A percentile compares a stretch with the other conserved stretches of the same genome.
Conservation (phyloP, 352 stramenopile genomes). For the Discostella stelligera region DNA sequence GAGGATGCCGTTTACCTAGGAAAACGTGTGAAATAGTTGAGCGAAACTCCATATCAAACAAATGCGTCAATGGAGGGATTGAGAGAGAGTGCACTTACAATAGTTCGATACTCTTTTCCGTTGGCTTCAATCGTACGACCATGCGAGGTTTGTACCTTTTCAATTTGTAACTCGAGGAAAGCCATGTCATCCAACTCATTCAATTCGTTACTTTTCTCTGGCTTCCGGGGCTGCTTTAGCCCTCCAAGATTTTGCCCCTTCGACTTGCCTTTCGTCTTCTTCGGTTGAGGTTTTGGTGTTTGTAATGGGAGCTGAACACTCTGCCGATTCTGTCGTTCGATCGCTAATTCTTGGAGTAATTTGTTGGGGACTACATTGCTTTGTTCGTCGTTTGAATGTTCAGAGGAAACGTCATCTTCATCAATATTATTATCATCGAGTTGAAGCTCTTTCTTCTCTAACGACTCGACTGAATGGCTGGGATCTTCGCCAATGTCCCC, state of each 20-base stretch:
- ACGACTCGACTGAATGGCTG: no score
- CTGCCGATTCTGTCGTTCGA: slow-evolving; percentile 58
- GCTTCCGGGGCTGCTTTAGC: slow-evolving; percentile 12
- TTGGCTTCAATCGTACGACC: slow-evolving; percentile 67
- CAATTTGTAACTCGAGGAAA: slow-evolving; percentile 79
- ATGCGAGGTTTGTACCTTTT: slow-evolving; percentile 74
- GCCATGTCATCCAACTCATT: slow-evolving; percentile 78
- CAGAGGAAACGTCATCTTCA: slow-evolving; percentile 47
- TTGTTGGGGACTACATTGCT: slow-evolving; percentile 27
- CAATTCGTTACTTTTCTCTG: slow-evolving; percentile 22
- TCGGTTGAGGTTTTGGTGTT: slow-evolving; percentile 13
- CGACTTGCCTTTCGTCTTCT: slow-evolving; percentile 52
- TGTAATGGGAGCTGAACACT: slow-evolving; percentile 21
- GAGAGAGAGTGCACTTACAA: slow-evolving; percentile 32
- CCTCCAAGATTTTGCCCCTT: slow-evolving; percentile 65
- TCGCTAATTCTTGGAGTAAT: slow-evolving; percentile 60
- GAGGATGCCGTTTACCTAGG: slow-evolving; percentile 72
- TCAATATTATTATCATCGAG: not conserved
- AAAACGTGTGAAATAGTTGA: not conserved
- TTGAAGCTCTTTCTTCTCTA: not conserved
- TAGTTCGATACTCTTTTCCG: slow-evolving; percentile 65
- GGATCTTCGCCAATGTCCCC: slow-evolving; percentile 33
- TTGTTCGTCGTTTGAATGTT: slow-evolving; percentile 29
- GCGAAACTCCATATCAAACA: not conserved
- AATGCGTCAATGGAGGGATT: not conserved